Evolutionary conservation across 169 alveolate species (phyloP), one percentile per base, ranked within the genome.

Genomic region (Plasmodium yoelii): DNA sequence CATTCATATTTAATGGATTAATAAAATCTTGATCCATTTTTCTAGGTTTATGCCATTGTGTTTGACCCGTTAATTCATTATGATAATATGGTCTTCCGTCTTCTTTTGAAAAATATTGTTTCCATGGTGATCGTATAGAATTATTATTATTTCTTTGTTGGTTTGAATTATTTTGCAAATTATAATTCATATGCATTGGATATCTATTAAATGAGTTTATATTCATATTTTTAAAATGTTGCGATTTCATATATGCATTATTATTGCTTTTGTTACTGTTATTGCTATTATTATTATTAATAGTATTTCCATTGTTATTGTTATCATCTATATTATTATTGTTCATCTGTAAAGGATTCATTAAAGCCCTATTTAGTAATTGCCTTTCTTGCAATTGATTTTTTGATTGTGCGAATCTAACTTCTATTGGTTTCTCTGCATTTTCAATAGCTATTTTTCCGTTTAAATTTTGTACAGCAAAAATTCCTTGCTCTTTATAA

Each of bases 1-100:
- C 91, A 57, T 60, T 84, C 67, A 72, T 60, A 68, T 80, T 63
- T 64, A 87, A 51, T 55, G 87, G 77, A 42, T 77, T 87, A 9
- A 87, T 61, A 69, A 61, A 68, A 64, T 46, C 61, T 60, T 82
- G 88, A 19, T 93, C 95, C 47, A 96, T 88, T 63, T 96, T 98
- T 61, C 95, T 93, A 10, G 98, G 98, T 87, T 92, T 89, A 80
- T 96, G 98, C 98, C 98, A 96, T 73, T 95, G 97, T 1, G 98
- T 96, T 49, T 93, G 92, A 51, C 95, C 96, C 12, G 97, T 94
- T 55, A 94, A 91, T 56, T 94, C 96, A 73, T 95, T 95, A 87
- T 94, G 94, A 75, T 92, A 95, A 86, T 95, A 95, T 15, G 96
- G 96, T 56, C 93, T 87, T 61, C 97, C 97, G 67, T 95, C 97